Evolutionary conservation across 1,284 basidiomycete species (phyloP).

Genomic region (Melampsora americana): DNA sequence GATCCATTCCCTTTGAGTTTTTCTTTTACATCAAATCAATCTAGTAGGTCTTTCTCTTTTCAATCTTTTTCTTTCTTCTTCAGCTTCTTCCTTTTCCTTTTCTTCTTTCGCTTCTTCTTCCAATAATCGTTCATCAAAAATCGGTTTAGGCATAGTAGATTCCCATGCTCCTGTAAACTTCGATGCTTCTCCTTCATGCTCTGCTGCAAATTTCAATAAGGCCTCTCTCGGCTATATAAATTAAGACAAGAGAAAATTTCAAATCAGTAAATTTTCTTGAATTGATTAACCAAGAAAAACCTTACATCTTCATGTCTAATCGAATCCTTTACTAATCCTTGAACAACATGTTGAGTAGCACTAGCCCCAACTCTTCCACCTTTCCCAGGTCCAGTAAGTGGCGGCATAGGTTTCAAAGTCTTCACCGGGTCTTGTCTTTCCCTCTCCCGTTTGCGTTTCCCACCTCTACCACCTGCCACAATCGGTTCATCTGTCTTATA

Average conservation of each 20-base stretch:
- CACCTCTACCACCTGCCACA: slow-evolving; percentile 60
- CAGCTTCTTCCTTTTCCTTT: slow-evolving; percentile 28
- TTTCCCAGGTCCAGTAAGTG: slow-evolving; percentile 81
- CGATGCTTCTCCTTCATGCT: slow-evolving; percentile 39
- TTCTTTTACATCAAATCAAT: slow-evolving; percentile 23
- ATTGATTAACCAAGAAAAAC: slow-evolving; percentile 53
- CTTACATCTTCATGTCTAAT: slow-evolving; percentile 87
- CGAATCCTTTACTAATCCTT: slow-evolving; percentile 82
- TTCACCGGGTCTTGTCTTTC: slow-evolving; percentile 82
- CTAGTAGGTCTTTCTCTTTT: slow-evolving; percentile 41
- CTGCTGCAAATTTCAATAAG: slow-evolving; percentile 40
- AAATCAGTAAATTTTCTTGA: not conserved
- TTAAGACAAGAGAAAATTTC: not conserved
- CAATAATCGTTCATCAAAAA: slow-evolving; percentile 38
- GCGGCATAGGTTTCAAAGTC: slow-evolving; percentile 83
- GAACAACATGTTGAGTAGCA: slow-evolving; percentile 90
- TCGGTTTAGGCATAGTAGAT: slow-evolving; percentile 38
- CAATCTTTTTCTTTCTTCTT: slow-evolving; percentile 38
- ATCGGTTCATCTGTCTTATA: slow-evolving; percentile 70
- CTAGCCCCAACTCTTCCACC: slow-evolving; percentile 92
- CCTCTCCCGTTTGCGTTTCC: slow-evolving; percentile 80
- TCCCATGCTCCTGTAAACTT: slow-evolving; percentile 44
- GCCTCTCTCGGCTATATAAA: slow-evolving; percentile 39
- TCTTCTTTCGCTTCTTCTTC: slow-evolving; percentile 42
- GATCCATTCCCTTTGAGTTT: too few relatives aligned